Conservation (phyloP, 169 alveolate species). For the Sarcocystis neurona region DNA sequence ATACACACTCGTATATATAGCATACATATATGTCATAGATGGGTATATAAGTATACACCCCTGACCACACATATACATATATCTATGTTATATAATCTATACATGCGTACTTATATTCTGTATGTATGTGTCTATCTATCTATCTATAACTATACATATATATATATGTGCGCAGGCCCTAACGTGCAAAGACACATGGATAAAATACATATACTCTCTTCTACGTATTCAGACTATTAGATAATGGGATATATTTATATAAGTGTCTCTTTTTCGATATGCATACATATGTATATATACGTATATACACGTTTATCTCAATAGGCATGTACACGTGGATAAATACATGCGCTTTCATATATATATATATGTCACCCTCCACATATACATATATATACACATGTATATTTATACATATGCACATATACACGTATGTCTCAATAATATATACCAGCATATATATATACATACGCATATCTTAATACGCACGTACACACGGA, state of each 20-base stretch:
- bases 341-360: background rate
- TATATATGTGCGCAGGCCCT: background rate
- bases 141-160: background rate
- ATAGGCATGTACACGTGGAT: too few species aligned
- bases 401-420: background rate
- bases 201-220: too few species aligned
- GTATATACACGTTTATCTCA: too few species aligned
- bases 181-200: too few species aligned
- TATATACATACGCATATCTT: background rate
- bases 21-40: too few species aligned
- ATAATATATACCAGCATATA: too few species aligned
- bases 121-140: background rate
- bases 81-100: background rate
- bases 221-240: too few species aligned
- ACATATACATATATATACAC: background rate
- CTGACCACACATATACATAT: background rate
- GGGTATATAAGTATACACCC: background rate
- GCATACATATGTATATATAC: background rate
- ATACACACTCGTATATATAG: background rate
- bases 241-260: too few species aligned
- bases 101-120: too few species aligned
- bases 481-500: too few species aligned
- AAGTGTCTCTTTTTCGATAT: background rate
- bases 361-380: too few species aligned
- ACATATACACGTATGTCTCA: too few species aligned